Base-by-base conservation (phyloP, 495 filamentous ascomycete genomes). In the Aspergillus avenaceus region DNA sequence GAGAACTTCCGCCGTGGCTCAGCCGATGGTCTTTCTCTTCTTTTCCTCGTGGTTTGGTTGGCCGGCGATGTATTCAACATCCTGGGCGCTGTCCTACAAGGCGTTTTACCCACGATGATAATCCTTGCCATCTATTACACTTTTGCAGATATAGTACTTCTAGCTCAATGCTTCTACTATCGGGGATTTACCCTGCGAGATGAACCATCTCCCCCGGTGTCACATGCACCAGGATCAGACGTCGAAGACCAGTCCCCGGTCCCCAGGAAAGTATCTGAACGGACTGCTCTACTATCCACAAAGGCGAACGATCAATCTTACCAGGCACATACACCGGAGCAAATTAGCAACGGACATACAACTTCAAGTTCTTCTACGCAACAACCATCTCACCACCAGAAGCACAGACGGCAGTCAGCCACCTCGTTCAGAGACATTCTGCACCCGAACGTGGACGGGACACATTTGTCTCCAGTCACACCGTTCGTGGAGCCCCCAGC, bases 41-140 rank as follows among this genome's bases (percentile, higher is more conserved):
- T 87, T 23, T 98, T 98, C 67, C 79, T 98, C 55, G 77, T 91
- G 40, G 79, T 95, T 50, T 98, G 93, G 93, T 76, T 96, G 4
- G 75, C 84, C 5, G 93, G 93, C 16, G 93, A 98, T 84, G 81
- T 97, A 34, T 98, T 96, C 75, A 98, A 98, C 61, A 91, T 98
- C 42, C 77, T 96, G 3, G 93, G 93, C 5, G 88, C 90, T 13
- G 81, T 96, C 4, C 56, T 97, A n/a, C 93, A 98, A 62, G 88
- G 90, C 18, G 92, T 98, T 7, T 69, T 97, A 28, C 92, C 93
- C 5, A 98, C 93, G 0, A 98, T 98, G 93, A 83, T 88, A 41
- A 97, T 97, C 36, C 75, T 98, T 22, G 93, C 93, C 0, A 77
- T 97, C 1, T 98, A 98, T 64, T 97, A 98, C 65, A 96, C 92